Percentiles rank a stretch among this genome's conserved stretches.
Conservation (phyloP, 2,329 filamentous ascomycete species). For the Didymella exigua region DNA sequence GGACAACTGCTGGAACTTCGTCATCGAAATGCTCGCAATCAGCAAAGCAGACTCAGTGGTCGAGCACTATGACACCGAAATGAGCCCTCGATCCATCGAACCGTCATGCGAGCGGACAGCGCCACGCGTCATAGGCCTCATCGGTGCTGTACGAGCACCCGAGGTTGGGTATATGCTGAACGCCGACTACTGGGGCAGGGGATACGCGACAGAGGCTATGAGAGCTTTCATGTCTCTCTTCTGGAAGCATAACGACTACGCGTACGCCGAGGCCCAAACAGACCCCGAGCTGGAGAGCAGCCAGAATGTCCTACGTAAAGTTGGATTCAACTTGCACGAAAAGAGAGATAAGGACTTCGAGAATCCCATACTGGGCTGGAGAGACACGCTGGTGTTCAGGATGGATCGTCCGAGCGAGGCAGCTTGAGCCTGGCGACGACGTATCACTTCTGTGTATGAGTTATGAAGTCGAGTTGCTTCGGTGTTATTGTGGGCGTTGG, state of each 20-base stretch:
- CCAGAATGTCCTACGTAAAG: conserved; percentile 62
- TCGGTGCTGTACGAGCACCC: conserved; percentile 51
- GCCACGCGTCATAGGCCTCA: conserved; percentile 49
- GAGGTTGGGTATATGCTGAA: conserved; percentile 54
- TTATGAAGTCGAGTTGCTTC: too few relatives aligned
- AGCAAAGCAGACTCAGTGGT: neutral
- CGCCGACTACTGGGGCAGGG: conserved; percentile 47
- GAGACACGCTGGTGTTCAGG: conserved; percentile 47
- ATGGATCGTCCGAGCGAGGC: conserved; percentile 18
- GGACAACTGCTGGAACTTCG: conserved; percentile 61
- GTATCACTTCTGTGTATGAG: neutral
- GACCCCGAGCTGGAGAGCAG: conserved; percentile 59
- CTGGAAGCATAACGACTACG: conserved; percentile 40
- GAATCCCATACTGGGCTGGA: conserved; percentile 42
- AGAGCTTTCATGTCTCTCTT: conserved; percentile 50
- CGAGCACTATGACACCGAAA: neutral
- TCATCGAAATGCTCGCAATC: conserved; percentile 55
- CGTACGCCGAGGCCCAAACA: conserved; percentile 54
- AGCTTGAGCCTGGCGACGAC: neutral
- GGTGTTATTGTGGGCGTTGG: neutral
- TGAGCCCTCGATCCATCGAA: neutral
- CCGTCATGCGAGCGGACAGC: conserved; percentile 1
- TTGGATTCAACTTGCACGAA: conserved; percentile 59
- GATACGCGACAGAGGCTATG: conserved; percentile 54
- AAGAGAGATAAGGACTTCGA: conserved; percentile 50